Base-by-base conservation (phyloP, 805 yeast genomes). In the Monosporozyma unispora region DNA sequence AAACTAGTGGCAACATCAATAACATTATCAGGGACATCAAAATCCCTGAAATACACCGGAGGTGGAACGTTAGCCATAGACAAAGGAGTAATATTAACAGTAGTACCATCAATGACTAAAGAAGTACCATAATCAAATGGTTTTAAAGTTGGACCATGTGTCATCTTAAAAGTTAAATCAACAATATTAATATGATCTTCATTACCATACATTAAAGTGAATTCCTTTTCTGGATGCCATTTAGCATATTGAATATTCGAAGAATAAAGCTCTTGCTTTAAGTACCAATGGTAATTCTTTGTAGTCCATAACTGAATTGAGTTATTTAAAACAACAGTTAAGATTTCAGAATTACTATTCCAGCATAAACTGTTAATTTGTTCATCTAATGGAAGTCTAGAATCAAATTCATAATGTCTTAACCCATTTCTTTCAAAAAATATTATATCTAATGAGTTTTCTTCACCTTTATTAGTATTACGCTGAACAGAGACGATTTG, bases 351-450 rank as follows among this genome's bases (percentile, higher is more conserved):
- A 56, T 82, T 82, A 37, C 80, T 73, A 48, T 91, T 87, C 98
- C 98, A 93, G 39, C 77, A 74, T 18, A 93, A 50, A 41, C 73
- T 72, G 8, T 67, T 54, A 21, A 90, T 72, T 8, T 64, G 64
- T 31, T 77, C 76, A 40, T 67, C 69, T 0, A 81, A 71, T 35
- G 80, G 71, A 41, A 85, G 69, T 52, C 93, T 73, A 0, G 91
- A 71, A 48, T 78, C 73, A 60, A 93, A 91, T 56, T 85, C 89
- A 47, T 95, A 93, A 58, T 90, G 93, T 62, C 95, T 78, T 48
- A 93, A 75, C 11, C 99, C 99, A 63, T 93, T 93, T 62, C 87
- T 78, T 68, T 93, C 99, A 61, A 87, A 90, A 59, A 93, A 93
- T 0, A 87, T 80, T 31, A 90, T 65, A 45, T 71, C 70, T 7